Conservation (phyloP, 768 basidiomycete genomes). For the Astraeus odoratus region DNA sequence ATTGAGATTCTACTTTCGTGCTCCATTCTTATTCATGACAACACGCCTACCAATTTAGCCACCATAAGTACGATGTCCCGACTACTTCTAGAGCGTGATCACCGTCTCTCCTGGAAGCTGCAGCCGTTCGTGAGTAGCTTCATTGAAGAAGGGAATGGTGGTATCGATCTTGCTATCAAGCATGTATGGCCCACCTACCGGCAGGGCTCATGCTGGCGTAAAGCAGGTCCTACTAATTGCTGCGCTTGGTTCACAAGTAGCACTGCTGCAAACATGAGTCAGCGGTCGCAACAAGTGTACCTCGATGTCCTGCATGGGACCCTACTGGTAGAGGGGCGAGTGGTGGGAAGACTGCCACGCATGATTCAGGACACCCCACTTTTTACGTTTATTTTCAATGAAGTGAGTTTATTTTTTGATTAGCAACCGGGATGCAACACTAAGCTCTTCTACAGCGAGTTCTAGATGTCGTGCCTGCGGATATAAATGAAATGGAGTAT, state of each 20-base stretch:
- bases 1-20: slow-evolving; percentile 18
- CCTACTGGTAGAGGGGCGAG: slow-evolving; percentile 22
- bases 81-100: slow-evolving; percentile 24
- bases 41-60: slow-evolving; percentile 13
- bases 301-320: slow-evolving; percentile 19
- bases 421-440: too few relatives aligned
- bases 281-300: slow-evolving; percentile 17
- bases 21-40: slow-evolving; percentile 20
- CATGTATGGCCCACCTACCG: slow-evolving; percentile 22
- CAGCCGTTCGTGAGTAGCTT: slow-evolving; percentile 6
- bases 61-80: slow-evolving; percentile 4
- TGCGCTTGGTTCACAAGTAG: slow-evolving; percentile 18
- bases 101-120: slow-evolving; percentile 22
- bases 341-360: slow-evolving; percentile 18
- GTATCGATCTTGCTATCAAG: slow-evolving; percentile 14
- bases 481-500: slow-evolving; percentile 21
- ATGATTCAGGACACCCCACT: slow-evolving; percentile 13
- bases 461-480: slow-evolving; percentile 18
- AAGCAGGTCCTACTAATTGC: slow-evolving; percentile 7
- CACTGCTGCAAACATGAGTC: slow-evolving; percentile 6
- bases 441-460: slow-evolving; percentile 10
- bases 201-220: slow-evolving; percentile 11
- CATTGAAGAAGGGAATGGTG: slow-evolving; percentile 3
- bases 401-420: slow-evolving; percentile 12
- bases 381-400: slow-evolving; percentile 17